Evolutionary conservation across 345 rosid genomes (phyloP).

Genomic region (Excoecaria agallocha): DNA sequence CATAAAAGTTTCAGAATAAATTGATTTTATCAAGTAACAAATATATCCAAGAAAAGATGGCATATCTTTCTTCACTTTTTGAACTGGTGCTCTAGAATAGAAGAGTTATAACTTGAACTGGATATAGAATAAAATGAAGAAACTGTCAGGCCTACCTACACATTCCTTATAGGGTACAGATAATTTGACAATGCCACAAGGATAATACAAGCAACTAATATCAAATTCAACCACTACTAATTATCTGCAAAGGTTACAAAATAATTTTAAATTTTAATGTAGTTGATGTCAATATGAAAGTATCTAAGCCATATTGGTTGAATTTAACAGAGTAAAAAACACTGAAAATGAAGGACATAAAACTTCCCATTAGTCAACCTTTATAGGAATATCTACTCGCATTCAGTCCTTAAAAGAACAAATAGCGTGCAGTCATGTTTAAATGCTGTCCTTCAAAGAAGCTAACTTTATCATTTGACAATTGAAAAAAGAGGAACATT

Average conservation of each 20-base stretch:
- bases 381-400: background rate
- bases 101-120: background rate
- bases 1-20: conserved; percentile 1
- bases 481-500: background rate
- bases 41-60: background rate
- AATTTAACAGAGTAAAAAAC: background rate
- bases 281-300: background rate
- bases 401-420: background rate
- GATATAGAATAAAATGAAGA: background rate
- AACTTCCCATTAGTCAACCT: background rate
- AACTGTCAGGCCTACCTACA: background rate
- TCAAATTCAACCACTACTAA: background rate
- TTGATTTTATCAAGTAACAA: background rate
- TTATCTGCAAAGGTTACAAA: background rate
- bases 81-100: background rate
- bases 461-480: background rate
- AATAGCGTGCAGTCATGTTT: background rate
- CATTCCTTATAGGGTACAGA: background rate
- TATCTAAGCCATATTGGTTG: background rate
- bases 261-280: background rate
- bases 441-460: background rate
- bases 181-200: background rate
- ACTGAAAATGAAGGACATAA: background rate
- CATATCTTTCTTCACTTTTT: background rate
- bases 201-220: background rate